These are phyloP conservation scores for Clavispora vitiphila DNA, from an alignment of 805 yeast genomes.

Conservation along the genomic window DNA sequence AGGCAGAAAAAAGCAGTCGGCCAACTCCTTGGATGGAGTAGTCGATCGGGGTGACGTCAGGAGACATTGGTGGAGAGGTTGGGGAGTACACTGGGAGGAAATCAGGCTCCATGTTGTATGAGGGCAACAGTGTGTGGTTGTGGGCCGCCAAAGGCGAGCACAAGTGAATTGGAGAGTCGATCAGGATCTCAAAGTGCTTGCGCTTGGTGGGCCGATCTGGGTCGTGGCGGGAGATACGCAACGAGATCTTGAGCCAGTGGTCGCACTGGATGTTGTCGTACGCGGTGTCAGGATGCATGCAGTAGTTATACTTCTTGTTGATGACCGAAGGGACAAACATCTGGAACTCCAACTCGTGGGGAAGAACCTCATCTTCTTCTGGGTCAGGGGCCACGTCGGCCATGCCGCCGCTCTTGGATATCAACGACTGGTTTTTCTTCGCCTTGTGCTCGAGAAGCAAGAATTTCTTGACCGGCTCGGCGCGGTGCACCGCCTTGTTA, in stretches of 20 bases:
- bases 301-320: slow-evolving; percentile 42
- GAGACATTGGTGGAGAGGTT: slow-evolving; percentile 48
- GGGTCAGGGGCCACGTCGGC: slow-evolving; percentile 28
- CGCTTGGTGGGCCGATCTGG: slow-evolving; percentile 52
- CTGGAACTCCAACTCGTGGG: slow-evolving; percentile 80
- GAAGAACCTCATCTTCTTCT: slow-evolving; percentile 52
- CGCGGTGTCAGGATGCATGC: slow-evolving; percentile 80
- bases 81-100: slow-evolving; percentile 22
- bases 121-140: slow-evolving; percentile 72
- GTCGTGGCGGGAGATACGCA: slow-evolving; percentile 69
- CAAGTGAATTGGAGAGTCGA: slow-evolving; percentile 90
- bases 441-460: slow-evolving; percentile 79
- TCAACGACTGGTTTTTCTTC: slow-evolving; percentile 40
- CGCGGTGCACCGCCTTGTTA: slow-evolving; percentile 80
- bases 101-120: slow-evolving; percentile 42
- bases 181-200: slow-evolving; percentile 89
- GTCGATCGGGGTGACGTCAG: slow-evolving; percentile 48
- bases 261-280: slow-evolving; percentile 76
- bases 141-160: slow-evolving; percentile 74
- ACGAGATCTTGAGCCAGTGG: slow-evolving; percentile 92
- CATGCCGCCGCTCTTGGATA: slow-evolving; percentile 36
- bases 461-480: slow-evolving; percentile 84
- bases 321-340: slow-evolving; percentile 75
- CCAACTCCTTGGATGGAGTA: slow-evolving; percentile 6
- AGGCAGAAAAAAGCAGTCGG: slow-evolving; percentile 3